phyloP scores from a whole-genome alignment of 306 rosid species.

The Psophocarpus tetragonolobus region DNA sequence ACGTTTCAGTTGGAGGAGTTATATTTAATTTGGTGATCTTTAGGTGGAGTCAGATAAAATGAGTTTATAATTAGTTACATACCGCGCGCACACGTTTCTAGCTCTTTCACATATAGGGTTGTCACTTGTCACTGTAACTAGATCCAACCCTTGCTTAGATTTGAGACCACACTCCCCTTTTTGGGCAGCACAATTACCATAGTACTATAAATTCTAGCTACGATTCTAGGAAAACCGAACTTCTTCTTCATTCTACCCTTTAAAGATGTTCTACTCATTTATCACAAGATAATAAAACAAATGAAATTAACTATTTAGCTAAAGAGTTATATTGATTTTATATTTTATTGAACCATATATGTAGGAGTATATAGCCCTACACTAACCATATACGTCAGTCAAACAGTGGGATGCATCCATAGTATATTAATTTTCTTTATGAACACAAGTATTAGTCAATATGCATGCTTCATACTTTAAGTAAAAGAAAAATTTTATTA shows the following conservation, averaged over 20 bases:
- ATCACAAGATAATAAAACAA: not conserved
- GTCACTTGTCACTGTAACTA: not conserved
- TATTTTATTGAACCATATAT: no score
- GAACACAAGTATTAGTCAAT: not conserved
- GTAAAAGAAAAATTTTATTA: not conserved
- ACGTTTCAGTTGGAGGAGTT: not conserved
- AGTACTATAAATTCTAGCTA: not conserved
- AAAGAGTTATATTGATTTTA: not conserved
- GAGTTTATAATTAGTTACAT: not conserved
- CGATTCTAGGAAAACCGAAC: constrained; percentile 3
- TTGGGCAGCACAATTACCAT: not conserved
- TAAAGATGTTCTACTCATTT: not conserved
- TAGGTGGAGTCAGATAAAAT: not conserved
- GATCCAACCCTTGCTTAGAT: not conserved
- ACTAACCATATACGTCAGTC: not conserved
- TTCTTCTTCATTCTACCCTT: not conserved
- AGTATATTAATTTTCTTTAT: not conserved
- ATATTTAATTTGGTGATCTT: not conserved
- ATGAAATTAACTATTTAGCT: not conserved
- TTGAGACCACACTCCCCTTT: constrained; percentile 15
- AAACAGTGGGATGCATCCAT: not conserved
- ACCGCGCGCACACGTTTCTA: not conserved
- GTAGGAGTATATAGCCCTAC: not conserved
- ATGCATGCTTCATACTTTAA: not conserved
- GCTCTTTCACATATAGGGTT: not conserved